Evolutionary conservation across 108 stramenopile genomes (phyloP), one percentile per base, ranked within the genome.

Genomic region (Skeletonema marinoi): DNA sequence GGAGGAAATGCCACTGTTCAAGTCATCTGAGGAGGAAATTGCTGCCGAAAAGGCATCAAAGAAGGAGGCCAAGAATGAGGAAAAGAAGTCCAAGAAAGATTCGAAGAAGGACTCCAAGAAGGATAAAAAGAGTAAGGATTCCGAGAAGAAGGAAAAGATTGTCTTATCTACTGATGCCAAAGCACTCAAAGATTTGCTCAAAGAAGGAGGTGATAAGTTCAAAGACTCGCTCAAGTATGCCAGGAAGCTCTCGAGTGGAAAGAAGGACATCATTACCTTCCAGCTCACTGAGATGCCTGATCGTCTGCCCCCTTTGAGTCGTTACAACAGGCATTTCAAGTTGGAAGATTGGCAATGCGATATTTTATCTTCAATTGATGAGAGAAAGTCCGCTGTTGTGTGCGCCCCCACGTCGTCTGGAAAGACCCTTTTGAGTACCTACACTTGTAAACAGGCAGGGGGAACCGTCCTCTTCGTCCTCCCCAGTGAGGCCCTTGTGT

Each of bases 381-480:
- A 91, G 32, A 86, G 91, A 35, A 79, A 86, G 75, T 96, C 96
- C 32, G 98, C 97, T 65, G 96, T 99, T 60, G 97, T 99, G 60
- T 97, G 97, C 78, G 99, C 99, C 14, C 99, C 99, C 3, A 99
- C 99, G 29, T 98, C 97, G 1, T 97, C 96, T 17, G 99, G 99
- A 39, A 99, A 99, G 91, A 99, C 99, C 66, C 91, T 99, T 69
- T 85, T 99, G 65, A 98, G 97, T 86, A 98, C 98, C 14, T 99
- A 97, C 88, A 96, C 95, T 14, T 97, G 97, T 95, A 96, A 90
- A 86, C 78, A 91, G 72, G 90, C 90, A 3, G 76, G 82, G 32
- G 94, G 92, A 12, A 95, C 93, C 14, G 97, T 98, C 38, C 91
- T 99, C 33, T 99, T 99, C 73, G 96, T 97, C 29, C 93, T 99